Evolutionary conservation across 129 eudicot genomes (phyloP).

Genomic region (Centrapalus pauciflorus): DNA sequence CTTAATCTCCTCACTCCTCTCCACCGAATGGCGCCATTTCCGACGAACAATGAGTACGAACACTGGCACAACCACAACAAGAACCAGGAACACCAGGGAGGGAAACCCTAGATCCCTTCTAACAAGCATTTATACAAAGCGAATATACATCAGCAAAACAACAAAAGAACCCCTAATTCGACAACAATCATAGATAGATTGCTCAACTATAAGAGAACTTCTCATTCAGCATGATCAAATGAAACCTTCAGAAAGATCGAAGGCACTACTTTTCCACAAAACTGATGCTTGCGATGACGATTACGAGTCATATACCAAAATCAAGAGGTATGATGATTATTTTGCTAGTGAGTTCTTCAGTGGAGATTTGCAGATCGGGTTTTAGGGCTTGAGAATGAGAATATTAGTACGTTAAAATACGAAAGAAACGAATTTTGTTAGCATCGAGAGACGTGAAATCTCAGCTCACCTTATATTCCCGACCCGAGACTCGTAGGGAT

Average conservation of each 20-base stretch:
- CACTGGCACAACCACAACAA: conserved; percentile 37
- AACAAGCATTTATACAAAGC: conserved; percentile 53
- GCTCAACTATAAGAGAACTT: not conserved
- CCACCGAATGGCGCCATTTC: conserved; percentile 59
- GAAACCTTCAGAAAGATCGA: not conserved
- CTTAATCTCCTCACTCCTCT: conserved; percentile 65
- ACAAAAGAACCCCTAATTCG: conserved; percentile 32
- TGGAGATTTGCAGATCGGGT: conserved; percentile 36
- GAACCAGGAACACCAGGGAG: conserved; percentile 30
- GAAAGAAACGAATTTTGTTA: conserved; percentile 44
- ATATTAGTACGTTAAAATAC: conserved; percentile 18
- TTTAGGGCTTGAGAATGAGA: conserved; percentile 39
- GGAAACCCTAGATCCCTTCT: conserved; percentile 69
- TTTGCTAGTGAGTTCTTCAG: conserved; percentile 4
- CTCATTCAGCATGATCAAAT: conserved; percentile 14
- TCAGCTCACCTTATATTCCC: conserved; percentile 42
- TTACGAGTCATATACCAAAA: conserved; percentile 17
- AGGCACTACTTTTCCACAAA: conserved; percentile 2
- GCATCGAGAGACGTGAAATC: conserved; percentile 36
- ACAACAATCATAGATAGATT: conserved; percentile 16
- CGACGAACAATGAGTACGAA: conserved; percentile 42
- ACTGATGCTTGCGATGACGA: conserved; percentile 20
- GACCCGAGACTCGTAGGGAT: conserved; percentile 23
- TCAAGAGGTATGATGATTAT: not conserved
- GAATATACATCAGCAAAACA: conserved; percentile 16